Conservation (phyloP, 2,329 filamentous ascomycete genomes). For the Nemania sp. region DNA sequence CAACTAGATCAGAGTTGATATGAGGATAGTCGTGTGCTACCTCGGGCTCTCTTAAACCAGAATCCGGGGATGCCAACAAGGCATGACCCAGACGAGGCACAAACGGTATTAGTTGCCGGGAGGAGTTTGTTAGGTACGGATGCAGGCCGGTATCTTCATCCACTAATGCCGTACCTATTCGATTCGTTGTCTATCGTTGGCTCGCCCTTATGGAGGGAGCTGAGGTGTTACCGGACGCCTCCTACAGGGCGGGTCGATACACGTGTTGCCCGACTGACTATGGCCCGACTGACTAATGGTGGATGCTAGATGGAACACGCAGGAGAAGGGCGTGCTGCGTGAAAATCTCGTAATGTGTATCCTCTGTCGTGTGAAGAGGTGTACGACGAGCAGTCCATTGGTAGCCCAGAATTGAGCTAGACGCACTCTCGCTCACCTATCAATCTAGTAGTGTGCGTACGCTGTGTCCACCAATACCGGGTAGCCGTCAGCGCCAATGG, state of each 20-base stretch:
- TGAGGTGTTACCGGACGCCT: constrained; percentile 10
- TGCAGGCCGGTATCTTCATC: constrained; percentile 23
- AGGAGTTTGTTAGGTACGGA: constrained; percentile 25
- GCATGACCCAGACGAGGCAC: not conserved
- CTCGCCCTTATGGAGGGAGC: constrained; percentile 4
- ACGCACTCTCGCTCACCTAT: constrained; percentile 4
- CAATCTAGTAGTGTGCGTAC: too few species aligned
- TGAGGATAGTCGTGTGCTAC: constrained; percentile 11
- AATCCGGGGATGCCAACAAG: not conserved
- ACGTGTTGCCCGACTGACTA: constrained; percentile 20
- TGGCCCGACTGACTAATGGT: too few species aligned
- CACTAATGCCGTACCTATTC: constrained; percentile 1
- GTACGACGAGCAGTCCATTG: constrained; percentile 4
- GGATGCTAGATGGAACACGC: not conserved
- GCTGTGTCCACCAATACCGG: too few species aligned
- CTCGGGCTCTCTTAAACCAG: constrained; percentile 17
- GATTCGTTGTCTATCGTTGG: constrained; percentile 16
- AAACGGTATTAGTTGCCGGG: not conserved
- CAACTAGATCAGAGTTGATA: constrained; percentile 3
- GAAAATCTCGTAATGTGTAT: constrained; percentile 13
- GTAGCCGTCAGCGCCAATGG: constrained; percentile 10
- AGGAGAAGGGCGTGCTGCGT: constrained; percentile 10
- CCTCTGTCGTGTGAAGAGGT: constrained; percentile 8
- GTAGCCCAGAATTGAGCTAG: constrained; percentile 7
- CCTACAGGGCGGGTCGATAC: constrained; percentile 12